These are phyloP conservation scores for Grammothele lineata DNA, from an alignment of 768 basidiomycete species.

Conservation along the genomic window DNA sequence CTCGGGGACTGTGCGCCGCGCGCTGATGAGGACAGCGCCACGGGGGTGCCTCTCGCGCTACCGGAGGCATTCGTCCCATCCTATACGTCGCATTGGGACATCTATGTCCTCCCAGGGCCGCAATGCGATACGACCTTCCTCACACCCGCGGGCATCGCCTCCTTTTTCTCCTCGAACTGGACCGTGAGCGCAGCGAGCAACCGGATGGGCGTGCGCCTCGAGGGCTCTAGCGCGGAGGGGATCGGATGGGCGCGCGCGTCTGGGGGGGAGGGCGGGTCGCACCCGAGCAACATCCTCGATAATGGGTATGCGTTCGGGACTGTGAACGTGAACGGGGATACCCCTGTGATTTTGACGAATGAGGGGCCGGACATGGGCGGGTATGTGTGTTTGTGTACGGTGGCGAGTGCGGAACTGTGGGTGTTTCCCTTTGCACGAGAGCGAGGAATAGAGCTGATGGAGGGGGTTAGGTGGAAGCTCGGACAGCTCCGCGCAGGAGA, in stretches of 20 bases:
- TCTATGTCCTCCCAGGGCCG: constrained; percentile 58
- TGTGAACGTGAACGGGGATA: constrained; percentile 65
- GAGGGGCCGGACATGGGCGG: constrained; percentile 66
- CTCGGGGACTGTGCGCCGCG: constrained; percentile 32
- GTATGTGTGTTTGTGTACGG: constrained; percentile 52
- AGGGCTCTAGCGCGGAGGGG: constrained; percentile 33
- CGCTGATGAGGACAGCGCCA: constrained; percentile 13
- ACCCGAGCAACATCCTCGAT: constrained; percentile 65
- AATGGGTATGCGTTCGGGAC: constrained; percentile 53
- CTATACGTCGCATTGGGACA: constrained; percentile 46
- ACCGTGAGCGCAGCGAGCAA: constrained; percentile 53
- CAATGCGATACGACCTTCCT: constrained; percentile 58
- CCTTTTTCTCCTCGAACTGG: constrained; percentile 53
- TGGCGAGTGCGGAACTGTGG: constrained; percentile 48
- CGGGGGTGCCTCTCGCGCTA: constrained; percentile 7
- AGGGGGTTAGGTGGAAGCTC: constrained; percentile 54
- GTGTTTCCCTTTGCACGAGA: constrained; percentile 14
- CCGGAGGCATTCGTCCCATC: constrained; percentile 33
- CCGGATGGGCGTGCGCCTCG: constrained; percentile 60
- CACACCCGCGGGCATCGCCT: constrained; percentile 39
- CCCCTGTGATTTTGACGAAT: constrained; percentile 57
- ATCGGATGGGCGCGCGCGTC: constrained; percentile 51
- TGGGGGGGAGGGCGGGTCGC: constrained; percentile 66
- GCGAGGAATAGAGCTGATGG: not conserved
- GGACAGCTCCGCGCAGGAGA: constrained; percentile 60